Evolutionary conservation across 306 rosid genomes (phyloP), one percentile per base, ranked within the genome.

Genomic region (Alnus glutinosa): DNA sequence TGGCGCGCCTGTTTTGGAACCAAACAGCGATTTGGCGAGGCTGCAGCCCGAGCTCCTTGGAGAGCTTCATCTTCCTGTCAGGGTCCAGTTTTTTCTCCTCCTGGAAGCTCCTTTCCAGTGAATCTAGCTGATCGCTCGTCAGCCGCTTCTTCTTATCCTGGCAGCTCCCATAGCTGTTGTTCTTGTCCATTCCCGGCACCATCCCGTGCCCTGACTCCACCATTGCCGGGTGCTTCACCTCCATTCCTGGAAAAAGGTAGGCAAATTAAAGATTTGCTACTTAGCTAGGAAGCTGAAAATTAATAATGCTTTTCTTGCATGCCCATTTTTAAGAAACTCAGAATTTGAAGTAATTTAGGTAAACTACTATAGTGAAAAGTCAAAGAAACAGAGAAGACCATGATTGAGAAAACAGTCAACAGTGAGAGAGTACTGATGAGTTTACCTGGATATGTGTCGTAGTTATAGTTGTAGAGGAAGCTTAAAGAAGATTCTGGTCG

Each of bases 1-100:
- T 86, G 57, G 99, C 96, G 55, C 99, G 86, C 75, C 98, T 88
- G 75, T 95, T 95, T 73, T 95, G 99, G 80, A 95, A 95, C 99
- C 99, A 95, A 13, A 95, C 92, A 11, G 99, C 96, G 1, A 95
- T 91, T 58, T 95, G 98, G 10, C 97, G 92, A 54, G 99, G 97
- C 73, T 93, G 99, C 1, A 95, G 92, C 10, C 97, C 97, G n/a
- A 95, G 86, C 55, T 95, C 97, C 71, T 74, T 85, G 1, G 99
- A 91, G 1, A 95, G 97, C 92, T 93, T 91, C 90, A 89, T 87
- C 81, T 95, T 95, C 75, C 98, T 89, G 3, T 91, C 93, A 5
- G 96, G 99, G 68, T 95, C 99, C 19, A 95, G 79, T 84, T 95
- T 95, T 55, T 87, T 92, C 86, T 95, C 99, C 77, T 93, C 92